Conservation (phyloP, 192 early-diverging fungal genomes). For the Linnemannia hyalina region DNA sequence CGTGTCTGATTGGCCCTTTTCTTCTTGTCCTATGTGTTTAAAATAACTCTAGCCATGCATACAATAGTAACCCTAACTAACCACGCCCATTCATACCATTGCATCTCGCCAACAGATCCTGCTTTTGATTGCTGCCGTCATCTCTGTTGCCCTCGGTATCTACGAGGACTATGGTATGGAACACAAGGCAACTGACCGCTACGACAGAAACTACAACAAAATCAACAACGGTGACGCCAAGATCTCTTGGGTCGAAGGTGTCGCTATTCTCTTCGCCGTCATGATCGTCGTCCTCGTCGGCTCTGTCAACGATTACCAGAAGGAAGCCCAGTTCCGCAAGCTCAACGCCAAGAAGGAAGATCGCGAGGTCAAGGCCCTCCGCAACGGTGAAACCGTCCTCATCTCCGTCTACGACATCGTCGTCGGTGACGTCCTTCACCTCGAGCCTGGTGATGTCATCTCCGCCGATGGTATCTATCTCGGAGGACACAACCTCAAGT, state of each 20-base stretch:
- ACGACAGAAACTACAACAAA: slow-evolving; percentile 18
- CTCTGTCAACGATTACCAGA: slow-evolving; percentile 85
- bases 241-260: slow-evolving; percentile 87
- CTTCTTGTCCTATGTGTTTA: neutral
- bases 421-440: slow-evolving; percentile 88
- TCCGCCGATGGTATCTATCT: slow-evolving; percentile 92
- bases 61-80: too few species aligned
- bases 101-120: slow-evolving; percentile 64
- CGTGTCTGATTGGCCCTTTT: neutral
- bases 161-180: slow-evolving; percentile 75
- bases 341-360: slow-evolving; percentile 89
- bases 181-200: slow-evolving; percentile 55
- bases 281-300: slow-evolving; percentile 80
- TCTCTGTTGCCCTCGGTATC: slow-evolving; percentile 81
- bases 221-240: slow-evolving; percentile 28
- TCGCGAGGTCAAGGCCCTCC: slow-evolving; percentile 77
- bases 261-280: slow-evolving; percentile 87
- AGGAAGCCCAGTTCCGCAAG: slow-evolving; percentile 86
- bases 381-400: slow-evolving; percentile 74
- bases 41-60: neutral
- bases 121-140: slow-evolving; percentile 78
- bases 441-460: slow-evolving; percentile 94
- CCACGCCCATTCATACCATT: neutral
- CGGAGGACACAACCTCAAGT: slow-evolving; percentile 81
- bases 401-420: slow-evolving; percentile 84